phyloP scores from a whole-genome alignment of 116 monocot species.

The Phalaenopsis hybrid region DNA sequence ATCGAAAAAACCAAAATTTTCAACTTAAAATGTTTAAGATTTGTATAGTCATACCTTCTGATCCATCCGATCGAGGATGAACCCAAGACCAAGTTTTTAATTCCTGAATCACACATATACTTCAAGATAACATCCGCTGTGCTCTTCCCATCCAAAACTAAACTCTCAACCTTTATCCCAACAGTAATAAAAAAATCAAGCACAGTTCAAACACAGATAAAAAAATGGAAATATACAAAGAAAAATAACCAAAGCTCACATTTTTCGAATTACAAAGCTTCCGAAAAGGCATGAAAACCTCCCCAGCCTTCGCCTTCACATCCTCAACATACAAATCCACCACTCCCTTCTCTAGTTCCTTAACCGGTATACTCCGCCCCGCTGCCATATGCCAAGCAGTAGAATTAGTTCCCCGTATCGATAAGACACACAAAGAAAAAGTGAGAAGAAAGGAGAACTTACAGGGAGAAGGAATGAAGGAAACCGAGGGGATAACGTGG shows the following conservation, averaged over 20 bases:
- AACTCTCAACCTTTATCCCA: slow-evolving; percentile 42
- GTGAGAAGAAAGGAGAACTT: background rate
- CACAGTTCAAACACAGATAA: background rate
- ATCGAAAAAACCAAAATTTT: background rate
- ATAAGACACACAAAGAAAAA: background rate
- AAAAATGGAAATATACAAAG: background rate
- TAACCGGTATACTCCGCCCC: slow-evolving; percentile 31
- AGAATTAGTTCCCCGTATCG: background rate
- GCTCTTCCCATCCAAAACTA: slow-evolving; percentile 51
- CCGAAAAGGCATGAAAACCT: slow-evolving; percentile 25
- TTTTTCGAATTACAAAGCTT: slow-evolving; percentile 33
- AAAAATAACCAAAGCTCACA: slow-evolving; percentile 16
- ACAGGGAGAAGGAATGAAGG: slow-evolving; percentile 57
- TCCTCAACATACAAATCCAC: slow-evolving; percentile 37
- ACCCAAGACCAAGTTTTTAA: slow-evolving; percentile 60
- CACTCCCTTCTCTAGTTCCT: slow-evolving; percentile 27
- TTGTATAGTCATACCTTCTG: slow-evolving; percentile 28
- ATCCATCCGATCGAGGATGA: slow-evolving; percentile 43
- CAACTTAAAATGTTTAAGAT: background rate
- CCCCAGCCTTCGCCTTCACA: slow-evolving; percentile 19
- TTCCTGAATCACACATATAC: slow-evolving; percentile 35
- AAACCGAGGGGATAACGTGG: slow-evolving; percentile 57
- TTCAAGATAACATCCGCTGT: slow-evolving; percentile 31
- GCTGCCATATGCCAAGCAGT: slow-evolving; percentile 18
- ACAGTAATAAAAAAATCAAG: background rate